These are phyloP conservation scores for Fusarium succisae DNA, from an alignment of 2,329 filamentous ascomycete genomes.

Conservation along the genomic window DNA sequence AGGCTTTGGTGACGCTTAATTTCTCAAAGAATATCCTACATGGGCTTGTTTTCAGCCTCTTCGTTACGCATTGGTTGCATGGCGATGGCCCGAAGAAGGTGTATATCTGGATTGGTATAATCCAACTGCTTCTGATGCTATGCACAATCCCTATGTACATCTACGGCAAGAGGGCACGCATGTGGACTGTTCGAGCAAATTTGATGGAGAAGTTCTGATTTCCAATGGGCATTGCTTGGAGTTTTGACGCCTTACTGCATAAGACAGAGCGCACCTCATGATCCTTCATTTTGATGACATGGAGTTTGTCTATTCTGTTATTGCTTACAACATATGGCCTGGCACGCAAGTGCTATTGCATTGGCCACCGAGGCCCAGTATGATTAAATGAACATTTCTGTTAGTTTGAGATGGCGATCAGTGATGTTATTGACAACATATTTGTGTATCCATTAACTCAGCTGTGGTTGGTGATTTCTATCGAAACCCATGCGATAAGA, in stretches of 20 bases:
- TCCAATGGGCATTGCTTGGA: conserved; percentile 6
- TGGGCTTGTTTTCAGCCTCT: conserved; percentile 86
- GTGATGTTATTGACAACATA: background rate
- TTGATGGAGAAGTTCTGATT: conserved; percentile 79
- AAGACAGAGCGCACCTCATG: background rate
- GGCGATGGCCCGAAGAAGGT: conserved; percentile 78
- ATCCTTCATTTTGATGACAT: background rate
- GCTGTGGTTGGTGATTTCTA: background rate
- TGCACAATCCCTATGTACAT: conserved; percentile 92
- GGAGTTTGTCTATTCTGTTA: background rate
- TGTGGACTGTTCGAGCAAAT: conserved; percentile 92
- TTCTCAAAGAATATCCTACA: conserved; percentile 95
- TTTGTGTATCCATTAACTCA: background rate
- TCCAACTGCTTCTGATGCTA: conserved; percentile 80
- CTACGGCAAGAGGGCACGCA: conserved; percentile 86
- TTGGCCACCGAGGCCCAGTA: background rate
- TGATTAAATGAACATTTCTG: background rate
- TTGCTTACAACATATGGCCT: background rate
- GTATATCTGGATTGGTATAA: conserved; percentile 84
- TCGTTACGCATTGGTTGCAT: conserved; percentile 86
- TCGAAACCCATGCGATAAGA: background rate
- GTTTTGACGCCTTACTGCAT: conserved; percentile 9
- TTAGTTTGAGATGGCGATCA: background rate
- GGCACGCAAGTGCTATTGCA: conserved; percentile 5
- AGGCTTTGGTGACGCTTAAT: conserved; percentile 93